A percentile compares a stretch with the other conserved stretches of the same genome.
Evolutionary conservation across 75 land plant genomes (phyloP).

Genomic region (Ceratopteris richardii): DNA sequence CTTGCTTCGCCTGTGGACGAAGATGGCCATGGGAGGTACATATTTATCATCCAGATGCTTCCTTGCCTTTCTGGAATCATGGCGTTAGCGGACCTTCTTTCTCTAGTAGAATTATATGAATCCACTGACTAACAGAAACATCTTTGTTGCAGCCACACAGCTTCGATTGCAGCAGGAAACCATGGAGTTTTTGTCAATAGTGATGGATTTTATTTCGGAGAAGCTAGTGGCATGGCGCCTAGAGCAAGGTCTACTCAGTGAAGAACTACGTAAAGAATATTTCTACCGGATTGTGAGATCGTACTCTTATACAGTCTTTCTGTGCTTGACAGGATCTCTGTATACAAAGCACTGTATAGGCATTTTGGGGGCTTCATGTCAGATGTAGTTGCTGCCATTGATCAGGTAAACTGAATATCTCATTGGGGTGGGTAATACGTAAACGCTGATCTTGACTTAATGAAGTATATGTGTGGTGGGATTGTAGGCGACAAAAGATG

Average conservation of each 20-base stretch:
- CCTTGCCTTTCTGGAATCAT: too few species aligned
- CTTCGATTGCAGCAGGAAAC: conserved; percentile 88
- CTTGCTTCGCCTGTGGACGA: conserved; percentile 90
- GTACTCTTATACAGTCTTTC: neutral
- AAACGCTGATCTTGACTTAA: too few species aligned
- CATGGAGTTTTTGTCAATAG: conserved; percentile 67
- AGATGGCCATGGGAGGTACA: conserved; percentile 94
- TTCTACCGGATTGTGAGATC: neutral
- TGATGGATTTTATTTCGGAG: conserved; percentile 68
- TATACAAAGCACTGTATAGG: conserved; percentile 89
- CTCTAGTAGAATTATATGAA: too few species aligned
- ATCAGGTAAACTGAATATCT: conserved; percentile 46
- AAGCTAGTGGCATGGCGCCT: conserved; percentile 98
- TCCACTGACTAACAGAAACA: too few species aligned
- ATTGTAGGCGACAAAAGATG: conserved; percentile 79
- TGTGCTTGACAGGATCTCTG: conserved; percentile 57
- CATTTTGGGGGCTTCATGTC: conserved; percentile 91
- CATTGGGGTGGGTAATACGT: too few species aligned
- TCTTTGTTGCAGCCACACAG: conserved; percentile 60
- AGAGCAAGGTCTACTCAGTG: conserved; percentile 64
- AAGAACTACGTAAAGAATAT: neutral
- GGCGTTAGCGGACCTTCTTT: too few species aligned
- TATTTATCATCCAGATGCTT: neutral
- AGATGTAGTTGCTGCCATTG: conserved; percentile 96
- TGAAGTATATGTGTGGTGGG: too few species aligned